A percentile compares a stretch with the other conserved stretches of the same genome.
Evolutionary conservation across 2,329 filamentous ascomycete genomes (phyloP).

Genomic region (Exophiala sp.): DNA sequence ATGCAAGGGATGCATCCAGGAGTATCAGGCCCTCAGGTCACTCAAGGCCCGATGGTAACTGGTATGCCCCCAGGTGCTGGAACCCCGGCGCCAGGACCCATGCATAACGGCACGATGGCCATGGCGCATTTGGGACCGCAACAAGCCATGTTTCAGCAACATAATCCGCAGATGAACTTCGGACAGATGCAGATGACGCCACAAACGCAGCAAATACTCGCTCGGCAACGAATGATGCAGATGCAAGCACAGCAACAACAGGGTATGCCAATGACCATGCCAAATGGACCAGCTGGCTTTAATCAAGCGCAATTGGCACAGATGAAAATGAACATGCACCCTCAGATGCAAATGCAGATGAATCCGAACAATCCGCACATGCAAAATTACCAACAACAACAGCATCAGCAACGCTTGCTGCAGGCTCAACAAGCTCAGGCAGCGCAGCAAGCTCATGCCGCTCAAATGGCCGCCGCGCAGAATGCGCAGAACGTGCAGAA

Average conservation of each 20-base stretch:
- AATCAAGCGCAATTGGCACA: constrained; percentile 43
- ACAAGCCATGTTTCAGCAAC: constrained; percentile 53
- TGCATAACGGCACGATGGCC: constrained; percentile 55
- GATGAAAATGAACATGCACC: constrained; percentile 27
- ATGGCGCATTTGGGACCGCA: constrained; percentile 59
- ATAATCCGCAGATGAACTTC: constrained; percentile 30
- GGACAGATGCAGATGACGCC: constrained; percentile 29
- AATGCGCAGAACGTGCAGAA: constrained; percentile 30
- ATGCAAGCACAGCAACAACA: constrained; percentile 22
- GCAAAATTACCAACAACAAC: constrained; percentile 43
- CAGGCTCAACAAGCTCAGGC: constrained; percentile 33
- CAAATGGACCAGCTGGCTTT: constrained; percentile 16
- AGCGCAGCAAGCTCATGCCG: constrained; percentile 31
- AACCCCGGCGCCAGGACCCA: constrained; percentile 47
- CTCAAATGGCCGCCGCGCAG: constrained; percentile 28
- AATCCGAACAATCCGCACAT: constrained; percentile 40
- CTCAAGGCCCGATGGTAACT: constrained; percentile 61
- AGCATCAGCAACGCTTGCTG: constrained; percentile 38
- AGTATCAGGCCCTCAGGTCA: constrained; percentile 59
- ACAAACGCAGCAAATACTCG: constrained; percentile 30
- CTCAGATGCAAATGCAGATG: constrained; percentile 31
- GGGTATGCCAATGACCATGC: constrained; percentile 26
- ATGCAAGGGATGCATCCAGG: constrained; percentile 59
- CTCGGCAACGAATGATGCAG: constrained; percentile 32
- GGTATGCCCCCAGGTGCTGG: constrained; percentile 60